These are phyloP conservation scores for Aspergillus asperescens DNA, from an alignment of 495 filamentous ascomycete species.

Conservation along the genomic window DNA sequence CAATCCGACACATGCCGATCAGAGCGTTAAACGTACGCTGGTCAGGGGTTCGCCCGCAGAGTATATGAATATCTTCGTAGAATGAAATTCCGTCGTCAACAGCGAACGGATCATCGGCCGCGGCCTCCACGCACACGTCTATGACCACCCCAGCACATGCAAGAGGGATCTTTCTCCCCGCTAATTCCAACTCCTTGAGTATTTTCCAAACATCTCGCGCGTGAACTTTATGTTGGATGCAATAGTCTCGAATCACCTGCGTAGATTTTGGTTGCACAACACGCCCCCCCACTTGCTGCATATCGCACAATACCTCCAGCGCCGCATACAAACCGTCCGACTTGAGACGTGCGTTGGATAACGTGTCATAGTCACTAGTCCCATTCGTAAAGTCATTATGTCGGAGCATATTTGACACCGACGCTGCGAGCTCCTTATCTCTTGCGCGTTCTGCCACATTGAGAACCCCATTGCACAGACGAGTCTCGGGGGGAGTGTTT, in stretches of 20 bases:
- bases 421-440: conserved; percentile 54
- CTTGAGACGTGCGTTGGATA: conserved; percentile 63
- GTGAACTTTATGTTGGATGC: conserved; percentile 29
- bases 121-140: conserved; percentile 29
- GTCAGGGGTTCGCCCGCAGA: conserved; percentile 57
- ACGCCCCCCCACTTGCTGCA: conserved; percentile 18
- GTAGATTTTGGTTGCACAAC: conserved; percentile 50
- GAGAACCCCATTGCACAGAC: conserved; percentile 60
- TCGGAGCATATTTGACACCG: conserved; percentile 34
- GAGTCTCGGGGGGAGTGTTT: conserved; percentile 61
- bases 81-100: conserved; percentile 54
- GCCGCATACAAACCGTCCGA: conserved; percentile 49
- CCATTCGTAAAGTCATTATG: conserved; percentile 48
- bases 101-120: conserved; percentile 22
- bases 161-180: conserved; percentile 27
- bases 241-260: conserved; percentile 47
- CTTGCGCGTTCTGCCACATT: conserved; percentile 59
- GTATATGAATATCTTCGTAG: conserved; percentile 63
- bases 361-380: conserved; percentile 67
- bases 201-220: conserved; percentile 45
- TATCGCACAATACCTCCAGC: conserved; percentile 56
- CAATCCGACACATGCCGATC: conserved; percentile 53
- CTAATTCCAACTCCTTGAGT: conserved; percentile 47
- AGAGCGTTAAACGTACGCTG: conserved; percentile 59
- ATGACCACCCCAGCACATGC: conserved; percentile 28